Percentiles rank a stretch among this genome's conserved stretches.
phyloP scores from a whole-genome alignment of 164 flowering plant genomes.

The Malania oleifera region DNA sequence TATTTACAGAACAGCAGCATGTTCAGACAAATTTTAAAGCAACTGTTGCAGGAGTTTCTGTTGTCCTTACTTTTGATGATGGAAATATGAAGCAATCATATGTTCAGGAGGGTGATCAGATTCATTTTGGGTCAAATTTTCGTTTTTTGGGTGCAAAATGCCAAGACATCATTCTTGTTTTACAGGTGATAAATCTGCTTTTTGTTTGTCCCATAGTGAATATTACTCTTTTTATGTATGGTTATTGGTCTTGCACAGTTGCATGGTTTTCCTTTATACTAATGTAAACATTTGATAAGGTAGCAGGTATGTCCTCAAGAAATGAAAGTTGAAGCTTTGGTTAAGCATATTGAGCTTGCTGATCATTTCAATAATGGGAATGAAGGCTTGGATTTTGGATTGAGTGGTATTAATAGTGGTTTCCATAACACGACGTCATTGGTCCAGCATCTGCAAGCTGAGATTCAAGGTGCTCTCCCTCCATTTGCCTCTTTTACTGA shows the following conservation, averaged over 20 bases:
- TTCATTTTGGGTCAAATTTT: conserved; percentile 17
- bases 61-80: conserved; percentile 58
- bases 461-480: conserved; percentile 57
- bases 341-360: conserved; percentile 55
- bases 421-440: conserved; percentile 16
- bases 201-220: background rate
- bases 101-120: conserved; percentile 16
- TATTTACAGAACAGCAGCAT: conserved; percentile 69
- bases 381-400: conserved; percentile 14
- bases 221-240: background rate
- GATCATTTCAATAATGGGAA: conserved; percentile 35
- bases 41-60: conserved; percentile 51
- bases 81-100: conserved; percentile 31
- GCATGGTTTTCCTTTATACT: conserved; percentile 5
- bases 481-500: conserved; percentile 22
- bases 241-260: background rate
- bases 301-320: conserved; percentile 71
- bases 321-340: conserved; percentile 53
- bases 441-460: conserved; percentile 50
- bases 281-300: conserved; percentile 34
- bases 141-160: conserved; percentile 55
- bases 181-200: conserved; percentile 59
- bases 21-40: conserved; percentile 69
- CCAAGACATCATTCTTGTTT: conserved; percentile 32
- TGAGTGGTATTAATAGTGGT: conserved; percentile 7